Conservation (phyloP, 345 rosid genomes). For the Ricinus communis region DNA sequence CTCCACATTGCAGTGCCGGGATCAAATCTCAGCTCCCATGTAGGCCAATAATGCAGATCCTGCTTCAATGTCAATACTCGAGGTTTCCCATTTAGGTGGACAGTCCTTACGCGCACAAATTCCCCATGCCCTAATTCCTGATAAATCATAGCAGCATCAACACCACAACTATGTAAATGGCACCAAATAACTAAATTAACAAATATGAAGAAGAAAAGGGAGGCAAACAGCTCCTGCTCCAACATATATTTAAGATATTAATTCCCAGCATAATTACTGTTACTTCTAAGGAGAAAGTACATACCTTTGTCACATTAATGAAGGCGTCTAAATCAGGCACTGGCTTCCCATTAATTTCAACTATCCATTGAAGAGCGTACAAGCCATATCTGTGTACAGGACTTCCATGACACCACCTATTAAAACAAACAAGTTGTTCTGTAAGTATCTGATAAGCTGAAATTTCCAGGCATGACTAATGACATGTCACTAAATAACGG, state of each 20-base stretch:
- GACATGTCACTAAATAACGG: neutral
- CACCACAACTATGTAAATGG: neutral
- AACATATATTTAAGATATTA: neutral
- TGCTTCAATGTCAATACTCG: slow-evolving; percentile 85
- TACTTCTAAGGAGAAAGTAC: neutral
- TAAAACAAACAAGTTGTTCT: neutral
- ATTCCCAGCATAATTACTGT: neutral
- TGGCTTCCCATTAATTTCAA: slow-evolving; percentile 82
- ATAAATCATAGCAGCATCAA: neutral
- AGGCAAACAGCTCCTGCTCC: neutral
- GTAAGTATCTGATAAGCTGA: neutral
- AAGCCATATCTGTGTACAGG: slow-evolving; percentile 88
- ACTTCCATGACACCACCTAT: slow-evolving; percentile 93
- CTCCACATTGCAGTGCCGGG: slow-evolving; percentile 75
- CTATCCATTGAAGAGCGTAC: slow-evolving; percentile 93
- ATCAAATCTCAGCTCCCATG: slow-evolving; percentile 86
- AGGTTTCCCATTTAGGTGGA: slow-evolving; percentile 90
- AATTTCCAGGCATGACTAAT: neutral
- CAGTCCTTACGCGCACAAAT: slow-evolving; percentile 78
- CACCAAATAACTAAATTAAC: neutral
- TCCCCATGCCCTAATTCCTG: slow-evolving; percentile 84
- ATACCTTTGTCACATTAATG: slow-evolving; percentile 70
- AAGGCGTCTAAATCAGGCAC: slow-evolving; percentile 84
- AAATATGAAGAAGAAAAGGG: too few species aligned
- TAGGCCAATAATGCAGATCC: slow-evolving; percentile 95